Conservation (phyloP, 345 rosid genomes). For the Schrenkiella parvula region DNA sequence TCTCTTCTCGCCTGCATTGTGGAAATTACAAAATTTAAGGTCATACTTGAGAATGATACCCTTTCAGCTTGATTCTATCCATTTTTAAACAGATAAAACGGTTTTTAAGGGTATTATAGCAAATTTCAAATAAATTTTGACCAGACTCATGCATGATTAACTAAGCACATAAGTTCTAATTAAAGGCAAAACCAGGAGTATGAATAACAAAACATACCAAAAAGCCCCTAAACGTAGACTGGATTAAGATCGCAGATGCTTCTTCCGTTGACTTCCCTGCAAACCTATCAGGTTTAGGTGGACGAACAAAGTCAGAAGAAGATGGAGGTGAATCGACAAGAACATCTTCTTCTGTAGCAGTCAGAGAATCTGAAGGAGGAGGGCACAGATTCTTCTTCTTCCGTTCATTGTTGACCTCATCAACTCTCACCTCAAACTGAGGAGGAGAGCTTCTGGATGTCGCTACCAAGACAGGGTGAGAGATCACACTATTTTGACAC, state of each 20-base stretch:
- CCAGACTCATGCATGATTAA: background rate
- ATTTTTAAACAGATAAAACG: background rate
- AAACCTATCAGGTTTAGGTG: conserved; percentile 33
- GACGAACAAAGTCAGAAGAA: conserved; percentile 39
- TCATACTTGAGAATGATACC: background rate
- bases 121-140: background rate
- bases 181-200: background rate
- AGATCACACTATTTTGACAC: conserved; percentile 38
- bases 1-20: conserved; percentile 68
- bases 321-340: conserved; percentile 27
- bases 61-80: background rate
- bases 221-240: conserved; percentile 73
- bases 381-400: conserved; percentile 25
- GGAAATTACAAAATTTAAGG: conserved; percentile 10
- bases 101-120: background rate
- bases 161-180: background rate
- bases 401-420: conserved; percentile 41
- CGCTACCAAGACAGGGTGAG: conserved; percentile 41
- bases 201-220: conserved; percentile 40
- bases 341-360: conserved; percentile 30
- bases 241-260: conserved; percentile 69
- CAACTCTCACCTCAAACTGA: conserved; percentile 46
- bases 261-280: conserved; percentile 66
- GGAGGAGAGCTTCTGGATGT: conserved; percentile 37
- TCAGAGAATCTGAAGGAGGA: conserved; percentile 27